Evolutionary conservation across 1,284 basidiomycete genomes (phyloP).

Genomic region (Trametes polyzona): DNA sequence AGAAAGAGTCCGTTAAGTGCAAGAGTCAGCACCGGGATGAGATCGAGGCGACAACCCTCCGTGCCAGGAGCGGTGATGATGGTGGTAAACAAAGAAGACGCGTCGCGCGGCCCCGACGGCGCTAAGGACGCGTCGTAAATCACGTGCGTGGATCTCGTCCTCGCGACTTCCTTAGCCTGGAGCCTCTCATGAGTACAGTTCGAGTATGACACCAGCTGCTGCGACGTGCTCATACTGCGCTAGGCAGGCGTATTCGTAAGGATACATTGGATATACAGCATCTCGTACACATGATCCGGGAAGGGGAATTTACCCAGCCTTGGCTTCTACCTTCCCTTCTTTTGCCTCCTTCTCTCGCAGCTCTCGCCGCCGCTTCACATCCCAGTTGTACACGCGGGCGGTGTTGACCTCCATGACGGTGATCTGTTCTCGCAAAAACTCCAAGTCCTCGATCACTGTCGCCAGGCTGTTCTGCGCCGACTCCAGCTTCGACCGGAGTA

Average conservation of each 20-base stretch:
- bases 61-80: conserved; percentile 5
- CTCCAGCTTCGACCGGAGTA: conserved; percentile 81
- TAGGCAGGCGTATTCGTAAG: too few relatives aligned
- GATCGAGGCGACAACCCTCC: background rate
- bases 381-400: conserved; percentile 96
- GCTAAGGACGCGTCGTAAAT: conserved; percentile 12
- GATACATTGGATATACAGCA: conserved; percentile 3
- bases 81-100: background rate
- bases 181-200: too few relatives aligned
- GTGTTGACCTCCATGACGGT: conserved; percentile 99
- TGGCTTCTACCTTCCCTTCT: conserved; percentile 21
- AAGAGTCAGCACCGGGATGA: background rate
- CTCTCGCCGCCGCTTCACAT: conserved; percentile 83
- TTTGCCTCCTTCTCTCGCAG: conserved; percentile 48
- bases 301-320: conserved; percentile 2
- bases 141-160: conserved; percentile 15
- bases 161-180: background rate
- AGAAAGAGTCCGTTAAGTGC: too few relatives aligned
- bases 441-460: conserved; percentile 86
- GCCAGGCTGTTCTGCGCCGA: conserved; percentile 72
- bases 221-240: too few relatives aligned
- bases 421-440: conserved; percentile 93
- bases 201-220: too few relatives aligned
- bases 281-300: background rate
- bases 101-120: background rate